Evolutionary conservation across 2,329 filamentous ascomycete species (phyloP).

Genomic region (Lasiodiplodia hormozganensis): DNA sequence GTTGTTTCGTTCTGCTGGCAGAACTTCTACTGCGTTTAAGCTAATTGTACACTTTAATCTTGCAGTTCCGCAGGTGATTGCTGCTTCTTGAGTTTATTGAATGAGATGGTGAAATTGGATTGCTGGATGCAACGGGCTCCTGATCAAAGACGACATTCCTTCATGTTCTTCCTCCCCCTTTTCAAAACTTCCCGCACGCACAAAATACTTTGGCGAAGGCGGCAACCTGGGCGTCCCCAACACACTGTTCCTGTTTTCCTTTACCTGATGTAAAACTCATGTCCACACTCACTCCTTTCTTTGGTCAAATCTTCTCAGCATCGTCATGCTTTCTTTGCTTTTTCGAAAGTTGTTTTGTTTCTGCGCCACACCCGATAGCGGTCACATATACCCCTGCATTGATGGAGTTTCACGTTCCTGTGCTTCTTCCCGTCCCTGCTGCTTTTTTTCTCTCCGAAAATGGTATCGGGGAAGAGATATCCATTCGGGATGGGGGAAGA

Average conservation of each 20-base stretch:
- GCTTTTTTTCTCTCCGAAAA: not conserved
- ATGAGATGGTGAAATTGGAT: conserved; percentile 22
- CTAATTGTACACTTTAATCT: not conserved
- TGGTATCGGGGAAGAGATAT: not conserved
- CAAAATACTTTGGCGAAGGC: not conserved
- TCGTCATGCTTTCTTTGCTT: not conserved
- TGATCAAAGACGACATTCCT: conserved; percentile 1
- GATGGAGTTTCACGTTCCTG: conserved; percentile 23
- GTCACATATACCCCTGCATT: conserved; percentile 27
- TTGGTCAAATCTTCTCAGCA: not conserved
- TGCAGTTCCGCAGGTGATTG: conserved; percentile 21
- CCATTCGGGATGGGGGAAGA: not conserved
- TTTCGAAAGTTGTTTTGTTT: conserved; percentile 3
- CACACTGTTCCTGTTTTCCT: not conserved
- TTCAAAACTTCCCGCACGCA: conserved; percentile 9
- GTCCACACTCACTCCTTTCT: conserved; percentile 13
- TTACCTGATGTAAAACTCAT: conserved; percentile 2
- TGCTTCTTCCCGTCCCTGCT: conserved; percentile 11
- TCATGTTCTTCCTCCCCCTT: not conserved
- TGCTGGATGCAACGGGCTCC: conserved; percentile 13
- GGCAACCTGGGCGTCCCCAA: conserved; percentile 21
- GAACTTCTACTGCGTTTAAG: not conserved
- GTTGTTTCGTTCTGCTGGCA: not conserved
- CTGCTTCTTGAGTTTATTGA: conserved; percentile 9
- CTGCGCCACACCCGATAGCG: conserved; percentile 12